Percentiles rank a stretch among this genome's conserved stretches.
phyloP scores from a whole-genome alignment of 2,329 filamentous ascomycete species.

The Colletotrichum coccodes region DNA sequence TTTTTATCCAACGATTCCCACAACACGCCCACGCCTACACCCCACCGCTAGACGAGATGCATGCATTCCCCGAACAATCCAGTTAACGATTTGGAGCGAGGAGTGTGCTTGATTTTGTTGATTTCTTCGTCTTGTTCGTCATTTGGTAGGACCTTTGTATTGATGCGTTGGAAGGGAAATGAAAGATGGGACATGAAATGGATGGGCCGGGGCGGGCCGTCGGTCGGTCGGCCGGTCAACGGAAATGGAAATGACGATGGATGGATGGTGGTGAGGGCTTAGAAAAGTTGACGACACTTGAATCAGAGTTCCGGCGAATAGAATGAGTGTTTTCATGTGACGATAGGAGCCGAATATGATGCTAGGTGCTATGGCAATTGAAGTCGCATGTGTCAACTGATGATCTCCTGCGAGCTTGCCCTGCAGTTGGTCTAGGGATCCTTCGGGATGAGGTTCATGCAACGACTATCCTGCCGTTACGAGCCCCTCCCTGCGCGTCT shows the following conservation, averaged over 20 bases:
- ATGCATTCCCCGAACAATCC: constrained; percentile 4
- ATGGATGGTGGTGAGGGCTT: neutral
- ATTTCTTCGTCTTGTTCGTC: neutral
- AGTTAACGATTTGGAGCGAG: constrained; percentile 22
- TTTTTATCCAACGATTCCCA: constrained; percentile 30
- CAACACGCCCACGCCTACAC: neutral
- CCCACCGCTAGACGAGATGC: constrained; percentile 23
- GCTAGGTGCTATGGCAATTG: neutral
- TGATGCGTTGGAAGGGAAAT: constrained; percentile 9
- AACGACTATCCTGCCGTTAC: neutral
- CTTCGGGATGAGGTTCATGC: neutral
- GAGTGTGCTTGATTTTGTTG: constrained; percentile 12
- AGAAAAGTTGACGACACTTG: constrained; percentile 14
- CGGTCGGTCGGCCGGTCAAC: neutral
- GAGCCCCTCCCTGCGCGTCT: neutral
- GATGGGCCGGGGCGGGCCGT: neutral
- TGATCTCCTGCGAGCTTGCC: neutral
- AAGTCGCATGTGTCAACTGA: neutral
- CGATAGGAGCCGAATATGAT: neutral
- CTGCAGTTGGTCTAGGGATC: neutral
- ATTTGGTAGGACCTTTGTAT: neutral
- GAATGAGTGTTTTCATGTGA: neutral
- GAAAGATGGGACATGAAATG: constrained; percentile 6
- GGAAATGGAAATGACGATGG: constrained; percentile 22
- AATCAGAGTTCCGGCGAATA: constrained; percentile 17